These are phyloP conservation scores for Talaromyces sp. DNA, from an alignment of 2,329 filamentous ascomycete genomes.

Conservation along the genomic window DNA sequence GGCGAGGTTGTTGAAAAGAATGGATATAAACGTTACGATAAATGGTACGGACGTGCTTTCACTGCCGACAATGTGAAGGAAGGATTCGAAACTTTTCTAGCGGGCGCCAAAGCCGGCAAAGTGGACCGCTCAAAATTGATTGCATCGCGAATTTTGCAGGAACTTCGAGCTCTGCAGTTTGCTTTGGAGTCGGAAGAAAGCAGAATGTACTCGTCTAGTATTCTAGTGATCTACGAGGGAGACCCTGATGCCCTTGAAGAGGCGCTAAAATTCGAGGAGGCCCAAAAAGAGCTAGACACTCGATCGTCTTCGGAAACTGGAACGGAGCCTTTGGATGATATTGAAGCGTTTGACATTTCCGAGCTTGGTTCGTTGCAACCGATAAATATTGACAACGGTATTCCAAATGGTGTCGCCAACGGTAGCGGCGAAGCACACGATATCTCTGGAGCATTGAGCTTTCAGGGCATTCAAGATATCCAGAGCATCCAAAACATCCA, in stretches of 20 bases:
- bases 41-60: constrained; percentile 63
- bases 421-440: neutral
- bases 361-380: constrained; percentile 9
- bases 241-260: constrained; percentile 55
- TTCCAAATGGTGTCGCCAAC: neutral
- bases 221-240: constrained; percentile 65
- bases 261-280: constrained; percentile 46
- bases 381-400: constrained; percentile 20
- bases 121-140: constrained; percentile 45
- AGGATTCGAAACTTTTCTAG: constrained; percentile 58
- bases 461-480: neutral
- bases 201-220: constrained; percentile 64
- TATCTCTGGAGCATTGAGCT: neutral
- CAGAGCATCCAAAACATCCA: constrained; percentile 26
- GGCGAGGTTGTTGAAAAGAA: constrained; percentile 46
- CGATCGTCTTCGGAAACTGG: constrained; percentile 22
- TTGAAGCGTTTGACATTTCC: constrained; percentile 20
- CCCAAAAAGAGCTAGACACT: constrained; percentile 33
- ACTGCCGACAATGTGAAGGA: constrained; percentile 53
- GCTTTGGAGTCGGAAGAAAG: constrained; percentile 58
- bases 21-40: constrained; percentile 61
- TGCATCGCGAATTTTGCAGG: constrained; percentile 39
- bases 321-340: constrained; percentile 30
- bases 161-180: constrained; percentile 45
- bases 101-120: constrained; percentile 41